Conservation (phyloP, 2,329 filamentous ascomycete species). For the Xylariaceae sp. region DNA sequence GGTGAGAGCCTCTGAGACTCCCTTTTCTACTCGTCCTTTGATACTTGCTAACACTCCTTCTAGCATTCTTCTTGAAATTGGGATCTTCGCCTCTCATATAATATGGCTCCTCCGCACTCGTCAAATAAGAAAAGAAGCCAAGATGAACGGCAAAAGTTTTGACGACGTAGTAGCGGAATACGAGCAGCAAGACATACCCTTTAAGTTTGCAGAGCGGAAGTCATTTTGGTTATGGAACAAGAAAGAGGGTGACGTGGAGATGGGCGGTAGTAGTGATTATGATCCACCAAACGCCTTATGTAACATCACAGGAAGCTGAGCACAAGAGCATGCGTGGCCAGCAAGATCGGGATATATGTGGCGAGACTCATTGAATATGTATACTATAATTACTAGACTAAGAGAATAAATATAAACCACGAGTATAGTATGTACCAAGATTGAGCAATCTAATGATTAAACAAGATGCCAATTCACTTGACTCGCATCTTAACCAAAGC, state of each 20-base stretch:
- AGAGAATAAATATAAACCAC: too few relatives aligned
- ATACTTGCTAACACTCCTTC: conserved; percentile 5
- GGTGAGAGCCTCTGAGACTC: conserved; percentile 51
- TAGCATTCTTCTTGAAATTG: conserved; percentile 62
- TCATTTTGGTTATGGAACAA: conserved; percentile 18
- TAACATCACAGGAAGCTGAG: not conserved
- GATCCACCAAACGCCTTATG: not conserved
- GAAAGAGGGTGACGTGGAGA: conserved; percentile 24
- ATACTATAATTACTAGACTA: too few relatives aligned
- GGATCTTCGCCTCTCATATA: conserved; percentile 64
- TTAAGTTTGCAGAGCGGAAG: conserved; percentile 46
- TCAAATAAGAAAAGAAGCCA: conserved; percentile 57
- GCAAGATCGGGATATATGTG: not conserved
- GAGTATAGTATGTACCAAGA: too few relatives aligned
- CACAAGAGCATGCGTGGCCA: not conserved
- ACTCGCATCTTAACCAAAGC: too few relatives aligned
- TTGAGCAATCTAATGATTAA: not conserved
- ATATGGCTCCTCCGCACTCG: conserved; percentile 64
- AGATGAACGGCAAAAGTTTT: conserved; percentile 56
- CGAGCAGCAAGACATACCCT: conserved; percentile 40
- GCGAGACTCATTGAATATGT: too few relatives aligned
- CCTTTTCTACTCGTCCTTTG: not conserved
- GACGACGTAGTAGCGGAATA: conserved; percentile 56
- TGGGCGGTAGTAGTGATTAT: not conserved
- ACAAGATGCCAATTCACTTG: not conserved